Evolutionary conservation across 2,329 filamentous ascomycete genomes (phyloP), one percentile per base, ranked within the genome.

Genomic region (Claviceps quebecensis): DNA sequence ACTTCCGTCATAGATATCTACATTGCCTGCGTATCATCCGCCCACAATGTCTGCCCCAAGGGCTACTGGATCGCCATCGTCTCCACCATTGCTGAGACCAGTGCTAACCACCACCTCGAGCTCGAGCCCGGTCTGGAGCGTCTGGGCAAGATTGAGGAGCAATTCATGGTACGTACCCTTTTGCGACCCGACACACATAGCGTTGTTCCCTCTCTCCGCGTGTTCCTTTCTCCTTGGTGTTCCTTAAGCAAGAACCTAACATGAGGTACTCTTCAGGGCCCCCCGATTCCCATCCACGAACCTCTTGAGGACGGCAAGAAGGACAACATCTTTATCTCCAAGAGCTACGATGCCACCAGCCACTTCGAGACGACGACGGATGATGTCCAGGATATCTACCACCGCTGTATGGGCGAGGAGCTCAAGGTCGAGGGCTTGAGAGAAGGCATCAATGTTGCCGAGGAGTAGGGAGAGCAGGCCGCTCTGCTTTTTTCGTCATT

Each of bases 11-110:
- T 57, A 93, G 88, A 97, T 65, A 90, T 98, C 64, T 98, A 98
- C 77, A 84, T 98, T 65, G 91, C 93, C 52, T 86, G 93, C 67
- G 89, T 98, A 54, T 96, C 90, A 1, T 88, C 87, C 40, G 87
- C 90, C 39, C 94, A 98, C 75, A 97, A 95, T 63, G 94, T 98
- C 61, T 97, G 91, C 74, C 93, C 94, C 62, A 95, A 95, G 79
- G 91, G 91, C 55, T 97, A 96, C 80, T 98, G 94, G 76, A 88
- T 98, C 61, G 93, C 93, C 61, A 98, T 97, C 55, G 91, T 98
- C 58, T 95, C 89, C 47, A 98, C 93, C 54, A 96, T 98, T 64
- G 88, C 93, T 57, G 94, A 98, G 76, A 84, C 83, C 45, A 74
- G 83, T 55, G 83, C 87, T 57, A 97, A 98, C 78, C 90, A 95